Evolutionary conservation across 257 asterid species (phyloP).

Genomic region (Solanum chaucha): DNA sequence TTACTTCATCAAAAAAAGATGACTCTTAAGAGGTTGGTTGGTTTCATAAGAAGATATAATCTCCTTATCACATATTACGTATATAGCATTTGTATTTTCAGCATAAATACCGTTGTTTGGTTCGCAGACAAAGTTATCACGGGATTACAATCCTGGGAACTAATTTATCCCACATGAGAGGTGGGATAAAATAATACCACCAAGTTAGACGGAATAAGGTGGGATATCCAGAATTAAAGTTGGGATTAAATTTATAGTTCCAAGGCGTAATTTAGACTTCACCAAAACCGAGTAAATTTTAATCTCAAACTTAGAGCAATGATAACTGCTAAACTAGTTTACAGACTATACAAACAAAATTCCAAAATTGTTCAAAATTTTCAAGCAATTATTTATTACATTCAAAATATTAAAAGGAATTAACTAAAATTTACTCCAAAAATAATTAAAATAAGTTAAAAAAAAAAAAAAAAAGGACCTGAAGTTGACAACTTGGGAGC

Average conservation of each 20-base stretch:
- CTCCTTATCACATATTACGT: not conserved
- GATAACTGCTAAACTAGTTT: too few species aligned
- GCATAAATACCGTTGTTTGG: not conserved
- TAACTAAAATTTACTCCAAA: not conserved
- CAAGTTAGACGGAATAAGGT: not conserved
- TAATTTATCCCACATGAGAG: not conserved
- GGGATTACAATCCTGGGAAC: not conserved
- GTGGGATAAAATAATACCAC: not conserved
- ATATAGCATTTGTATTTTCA: not conserved
- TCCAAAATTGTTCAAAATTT: not conserved
- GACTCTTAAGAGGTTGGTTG: not conserved
- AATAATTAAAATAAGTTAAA: not conserved
- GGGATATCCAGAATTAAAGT: not conserved
- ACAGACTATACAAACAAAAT: not conserved
- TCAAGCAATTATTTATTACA: not conserved
- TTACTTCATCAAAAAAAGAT: not conserved
- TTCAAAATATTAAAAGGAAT: not conserved
- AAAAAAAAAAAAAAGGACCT: constrained; percentile 11
- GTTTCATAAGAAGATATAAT: not conserved
- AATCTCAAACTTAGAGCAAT: not conserved
- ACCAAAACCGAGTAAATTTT: not conserved
- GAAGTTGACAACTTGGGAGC: constrained; percentile 24
- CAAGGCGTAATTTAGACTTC: not conserved
- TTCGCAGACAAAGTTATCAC: not conserved
- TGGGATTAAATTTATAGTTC: not conserved